Evolutionary conservation across 2,329 filamentous ascomycete species (phyloP).

Genomic region (Pezizomycotina sp.): DNA sequence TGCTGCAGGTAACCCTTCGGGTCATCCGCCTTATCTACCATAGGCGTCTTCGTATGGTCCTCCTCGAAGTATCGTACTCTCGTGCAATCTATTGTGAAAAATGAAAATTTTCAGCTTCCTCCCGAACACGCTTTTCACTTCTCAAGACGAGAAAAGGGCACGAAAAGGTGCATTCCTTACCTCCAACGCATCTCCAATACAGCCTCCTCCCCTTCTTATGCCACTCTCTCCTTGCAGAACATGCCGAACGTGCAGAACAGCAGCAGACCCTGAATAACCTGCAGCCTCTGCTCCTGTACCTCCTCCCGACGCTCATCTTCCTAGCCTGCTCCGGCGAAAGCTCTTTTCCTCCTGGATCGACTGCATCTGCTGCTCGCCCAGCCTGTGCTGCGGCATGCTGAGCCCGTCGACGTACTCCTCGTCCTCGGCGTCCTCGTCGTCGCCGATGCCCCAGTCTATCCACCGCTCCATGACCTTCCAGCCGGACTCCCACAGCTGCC

Average conservation of each 20-base stretch:
- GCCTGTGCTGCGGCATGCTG: slow-evolving; percentile 13
- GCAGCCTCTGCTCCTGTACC: slow-evolving; percentile 20
- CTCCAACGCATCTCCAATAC: slow-evolving; percentile 22
- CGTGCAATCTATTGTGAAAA: slow-evolving; percentile 21
- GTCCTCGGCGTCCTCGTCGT: slow-evolving; percentile 21
- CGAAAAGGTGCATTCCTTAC: slow-evolving; percentile 9
- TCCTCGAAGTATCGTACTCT: slow-evolving; percentile 24
- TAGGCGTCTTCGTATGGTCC: slow-evolving; percentile 13
- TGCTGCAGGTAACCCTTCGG: slow-evolving; percentile 20
- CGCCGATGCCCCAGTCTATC: slow-evolving; percentile 23
- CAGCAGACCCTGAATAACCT: slow-evolving; percentile 23
- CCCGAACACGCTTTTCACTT: too few relatives aligned
- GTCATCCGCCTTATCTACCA: slow-evolving; percentile 16
- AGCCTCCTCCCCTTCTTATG: slow-evolving; percentile 24
- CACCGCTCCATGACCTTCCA: slow-evolving; percentile 25
- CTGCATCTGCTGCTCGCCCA: slow-evolving; percentile 13
- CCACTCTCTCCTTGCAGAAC: slow-evolving; percentile 23
- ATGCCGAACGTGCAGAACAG: slow-evolving; percentile 24
- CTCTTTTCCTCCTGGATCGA: slow-evolving; percentile 13
- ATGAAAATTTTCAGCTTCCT: too few relatives aligned
- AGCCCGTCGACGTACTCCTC: slow-evolving; percentile 8
- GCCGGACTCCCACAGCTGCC: slow-evolving; percentile 25
- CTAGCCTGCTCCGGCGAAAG: slow-evolving; percentile 13
- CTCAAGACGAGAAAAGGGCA: not conserved
- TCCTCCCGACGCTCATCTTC: slow-evolving; percentile 13